Percentiles rank a stretch among this genome's conserved stretches.
phyloP scores from a whole-genome alignment of 768 basidiomycete species.

The Multifurca ochricompacta region DNA sequence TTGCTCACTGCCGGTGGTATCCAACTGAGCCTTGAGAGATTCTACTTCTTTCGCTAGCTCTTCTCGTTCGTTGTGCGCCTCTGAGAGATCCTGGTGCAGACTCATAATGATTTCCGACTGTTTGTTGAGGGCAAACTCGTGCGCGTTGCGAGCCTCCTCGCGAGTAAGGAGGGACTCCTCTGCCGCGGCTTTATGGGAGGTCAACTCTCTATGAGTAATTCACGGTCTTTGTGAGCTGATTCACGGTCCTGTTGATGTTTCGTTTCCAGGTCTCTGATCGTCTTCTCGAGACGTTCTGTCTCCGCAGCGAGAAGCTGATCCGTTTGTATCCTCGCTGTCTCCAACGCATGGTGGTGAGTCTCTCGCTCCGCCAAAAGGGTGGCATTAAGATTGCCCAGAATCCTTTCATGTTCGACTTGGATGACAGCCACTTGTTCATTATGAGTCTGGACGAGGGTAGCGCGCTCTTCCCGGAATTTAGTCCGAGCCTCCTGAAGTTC shows the following conservation, averaged over 20 bases:
- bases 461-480: background rate
- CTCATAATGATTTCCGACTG: conserved; percentile 40
- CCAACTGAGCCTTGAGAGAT: conserved; percentile 50
- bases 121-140: conserved; percentile 40
- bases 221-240: conserved; percentile 31
- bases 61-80: conserved; percentile 33
- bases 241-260: conserved; percentile 44
- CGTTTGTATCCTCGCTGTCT: conserved; percentile 29
- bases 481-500: conserved; percentile 4
- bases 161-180: conserved; percentile 34
- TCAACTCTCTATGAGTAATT: conserved; percentile 41
- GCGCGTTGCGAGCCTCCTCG: conserved; percentile 27
- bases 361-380: conserved; percentile 33
- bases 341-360: conserved; percentile 31
- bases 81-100: conserved; percentile 44
- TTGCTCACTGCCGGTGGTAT: conserved; percentile 49
- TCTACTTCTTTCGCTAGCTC: conserved; percentile 37
- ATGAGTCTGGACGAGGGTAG: background rate
- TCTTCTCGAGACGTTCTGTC: conserved; percentile 36
- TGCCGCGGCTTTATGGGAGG: conserved; percentile 40
- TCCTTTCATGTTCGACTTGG: conserved; percentile 10
- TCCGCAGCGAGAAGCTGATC: conserved; percentile 37
- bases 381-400: conserved; percentile 31
- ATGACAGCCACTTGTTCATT: background rate
- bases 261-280: conserved; percentile 43